Evolutionary conservation across 305 asterid species (phyloP).

Genomic region (Fraxinus nigra): DNA sequence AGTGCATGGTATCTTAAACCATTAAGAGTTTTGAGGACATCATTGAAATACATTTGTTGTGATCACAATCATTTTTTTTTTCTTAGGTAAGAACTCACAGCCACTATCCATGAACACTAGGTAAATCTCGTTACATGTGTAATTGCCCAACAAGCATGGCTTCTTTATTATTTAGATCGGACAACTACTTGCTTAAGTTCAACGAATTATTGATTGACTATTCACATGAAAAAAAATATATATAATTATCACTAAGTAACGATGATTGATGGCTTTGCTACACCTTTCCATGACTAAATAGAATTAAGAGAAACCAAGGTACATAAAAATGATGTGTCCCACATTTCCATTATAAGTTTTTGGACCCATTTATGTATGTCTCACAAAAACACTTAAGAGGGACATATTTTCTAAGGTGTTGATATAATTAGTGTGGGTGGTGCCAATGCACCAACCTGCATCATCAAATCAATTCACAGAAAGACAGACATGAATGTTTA

Average conservation of each 20-base stretch:
- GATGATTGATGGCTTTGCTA: not conserved
- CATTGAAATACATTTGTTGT: not conserved
- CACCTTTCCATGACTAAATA: not conserved
- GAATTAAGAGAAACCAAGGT: not conserved
- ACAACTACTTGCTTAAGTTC: not conserved
- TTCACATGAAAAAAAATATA: not conserved
- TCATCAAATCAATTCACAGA: slow-evolving; percentile 14
- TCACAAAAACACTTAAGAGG: slow-evolving; percentile 25
- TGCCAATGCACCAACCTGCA: slow-evolving; percentile 30
- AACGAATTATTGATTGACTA: not conserved
- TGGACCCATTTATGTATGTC: not conserved
- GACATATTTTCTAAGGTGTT: slow-evolving; percentile 2
- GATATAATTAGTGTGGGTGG: slow-evolving; percentile 8
- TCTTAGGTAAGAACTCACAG: too few species aligned
- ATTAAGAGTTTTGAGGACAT: not conserved
- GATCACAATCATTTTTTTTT: not conserved
- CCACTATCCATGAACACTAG: too few species aligned
- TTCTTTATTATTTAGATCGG: not conserved
- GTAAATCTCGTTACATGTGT: too few species aligned
- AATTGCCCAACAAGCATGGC: not conserved
- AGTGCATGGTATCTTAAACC: not conserved
- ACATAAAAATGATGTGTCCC: slow-evolving; percentile 18
- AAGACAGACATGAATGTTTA: slow-evolving; percentile 1
- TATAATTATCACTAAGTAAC: not conserved
- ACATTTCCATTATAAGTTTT: slow-evolving; percentile 18